phyloP scores from a whole-genome alignment of 2,329 filamentous ascomycete species.

The Exophiala phaeomuriformis region DNA sequence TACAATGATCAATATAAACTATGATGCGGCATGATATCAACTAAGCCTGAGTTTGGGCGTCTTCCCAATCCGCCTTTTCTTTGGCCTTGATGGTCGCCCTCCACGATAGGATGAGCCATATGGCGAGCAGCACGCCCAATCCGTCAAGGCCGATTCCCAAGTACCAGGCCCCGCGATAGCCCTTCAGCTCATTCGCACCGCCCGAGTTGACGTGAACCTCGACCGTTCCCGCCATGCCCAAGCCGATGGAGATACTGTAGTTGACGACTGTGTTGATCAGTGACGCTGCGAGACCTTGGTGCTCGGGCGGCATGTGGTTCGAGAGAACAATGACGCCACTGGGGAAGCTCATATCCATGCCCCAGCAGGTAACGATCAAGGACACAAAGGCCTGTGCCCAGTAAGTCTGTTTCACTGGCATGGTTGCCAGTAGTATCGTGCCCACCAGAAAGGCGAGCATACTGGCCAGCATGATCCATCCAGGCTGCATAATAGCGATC shows the following conservation, averaged over 20 bases:
- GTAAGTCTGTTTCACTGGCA: slow-evolving; percentile 42
- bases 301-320: slow-evolving; percentile 33
- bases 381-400: slow-evolving; percentile 56
- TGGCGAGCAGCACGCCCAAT: slow-evolving; percentile 21
- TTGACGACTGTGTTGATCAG: slow-evolving; percentile 38
- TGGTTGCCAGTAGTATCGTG: slow-evolving; percentile 15
- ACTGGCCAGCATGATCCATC: slow-evolving; percentile 20
- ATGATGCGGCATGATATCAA: not conserved
- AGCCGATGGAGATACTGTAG: slow-evolving; percentile 38
- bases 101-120: slow-evolving; percentile 11
- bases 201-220: slow-evolving; percentile 35
- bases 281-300: slow-evolving; percentile 38
- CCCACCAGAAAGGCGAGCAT: slow-evolving; percentile 18
- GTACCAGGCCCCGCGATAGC: slow-evolving; percentile 37
- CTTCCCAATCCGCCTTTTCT: slow-evolving; percentile 7
- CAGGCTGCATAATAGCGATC: slow-evolving; percentile 14
- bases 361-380: slow-evolving; percentile 44
- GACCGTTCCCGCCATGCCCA: slow-evolving; percentile 40
- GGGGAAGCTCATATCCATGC: slow-evolving; percentile 40
- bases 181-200: slow-evolving; percentile 30
- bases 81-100: slow-evolving; percentile 9
- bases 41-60: slow-evolving; percentile 5
- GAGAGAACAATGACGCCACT: slow-evolving; percentile 37
- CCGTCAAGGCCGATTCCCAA: slow-evolving; percentile 34
- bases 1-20: not conserved